phyloP scores from a whole-genome alignment of 2,329 filamentous ascomycete species.

The Ophiosphaerella narmari region DNA sequence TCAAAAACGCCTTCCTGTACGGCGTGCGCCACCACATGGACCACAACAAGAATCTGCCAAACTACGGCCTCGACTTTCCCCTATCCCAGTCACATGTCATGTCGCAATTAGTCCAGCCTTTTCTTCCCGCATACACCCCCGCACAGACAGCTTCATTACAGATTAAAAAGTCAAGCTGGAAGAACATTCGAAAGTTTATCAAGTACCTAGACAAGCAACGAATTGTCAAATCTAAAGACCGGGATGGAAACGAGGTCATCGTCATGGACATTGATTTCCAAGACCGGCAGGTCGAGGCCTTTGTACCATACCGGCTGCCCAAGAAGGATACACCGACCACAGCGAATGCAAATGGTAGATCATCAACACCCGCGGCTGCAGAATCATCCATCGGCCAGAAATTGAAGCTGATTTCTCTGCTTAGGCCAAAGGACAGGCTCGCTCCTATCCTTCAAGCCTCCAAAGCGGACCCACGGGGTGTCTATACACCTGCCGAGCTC shows the following conservation, averaged over 20 bases:
- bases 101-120: constrained; percentile 67
- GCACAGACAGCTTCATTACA: constrained; percentile 62
- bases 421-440: constrained; percentile 62
- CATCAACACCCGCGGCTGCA: constrained; percentile 45
- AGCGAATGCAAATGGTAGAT: constrained; percentile 45
- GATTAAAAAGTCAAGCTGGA: constrained; percentile 73
- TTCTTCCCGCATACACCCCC: constrained; percentile 63
- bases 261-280: constrained; percentile 69
- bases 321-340: constrained; percentile 55
- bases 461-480: constrained; percentile 56
- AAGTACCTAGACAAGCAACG: constrained; percentile 68
- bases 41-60: constrained; percentile 56
- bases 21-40: constrained; percentile 64
- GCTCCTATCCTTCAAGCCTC: constrained; percentile 59
- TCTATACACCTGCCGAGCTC: constrained; percentile 65
- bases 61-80: constrained; percentile 64
- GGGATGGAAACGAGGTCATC: constrained; percentile 66
- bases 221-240: constrained; percentile 68
- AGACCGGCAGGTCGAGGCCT: constrained; percentile 58
- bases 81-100: constrained; percentile 68
- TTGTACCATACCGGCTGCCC: constrained; percentile 66
- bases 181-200: constrained; percentile 72
- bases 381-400: constrained; percentile 54
- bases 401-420: constrained; percentile 58
- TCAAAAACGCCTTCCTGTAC: constrained; percentile 67